Evolutionary conservation across 73 alveolate genomes (phyloP).

Genomic region (Tetrahymena borealis): DNA sequence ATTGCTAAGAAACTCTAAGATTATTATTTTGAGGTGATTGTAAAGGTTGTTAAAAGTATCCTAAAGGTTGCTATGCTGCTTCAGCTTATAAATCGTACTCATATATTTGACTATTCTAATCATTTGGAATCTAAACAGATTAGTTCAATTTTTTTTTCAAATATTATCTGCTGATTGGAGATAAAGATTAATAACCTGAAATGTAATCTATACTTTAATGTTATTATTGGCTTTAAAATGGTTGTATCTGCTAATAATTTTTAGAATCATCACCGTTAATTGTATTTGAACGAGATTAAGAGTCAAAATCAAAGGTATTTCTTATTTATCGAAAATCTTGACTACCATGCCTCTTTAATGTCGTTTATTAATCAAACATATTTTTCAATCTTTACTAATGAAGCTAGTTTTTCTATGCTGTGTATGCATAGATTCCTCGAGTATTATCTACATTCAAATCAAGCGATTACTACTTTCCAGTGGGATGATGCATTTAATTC

Average conservation of each 20-base stretch:
- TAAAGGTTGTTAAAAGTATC: neutral
- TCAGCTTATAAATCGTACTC: neutral
- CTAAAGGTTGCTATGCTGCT: neutral
- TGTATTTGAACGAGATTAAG: neutral
- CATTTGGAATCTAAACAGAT: neutral
- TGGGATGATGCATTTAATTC: no score
- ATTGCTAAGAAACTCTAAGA: neutral
- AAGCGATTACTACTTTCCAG: neutral
- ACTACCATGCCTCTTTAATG: neutral
- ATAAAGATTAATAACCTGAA: neutral
- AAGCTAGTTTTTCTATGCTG: neutral
- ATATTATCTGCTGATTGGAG: neutral
- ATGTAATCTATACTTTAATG: neutral
- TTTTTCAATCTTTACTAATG: neutral
- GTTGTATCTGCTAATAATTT: neutral
- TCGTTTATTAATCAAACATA: neutral
- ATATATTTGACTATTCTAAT: neutral
- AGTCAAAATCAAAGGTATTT: neutral
- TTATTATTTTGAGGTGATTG: neutral
- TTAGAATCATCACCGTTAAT: neutral
- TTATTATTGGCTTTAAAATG: neutral
- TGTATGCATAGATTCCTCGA: neutral
- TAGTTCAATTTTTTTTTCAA: neutral
- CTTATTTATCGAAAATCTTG: neutral
- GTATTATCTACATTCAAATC: neutral